These are phyloP conservation scores for Mucor mucedo DNA, from an alignment of 371 early-diverging fungal species.

Conservation along the genomic window DNA sequence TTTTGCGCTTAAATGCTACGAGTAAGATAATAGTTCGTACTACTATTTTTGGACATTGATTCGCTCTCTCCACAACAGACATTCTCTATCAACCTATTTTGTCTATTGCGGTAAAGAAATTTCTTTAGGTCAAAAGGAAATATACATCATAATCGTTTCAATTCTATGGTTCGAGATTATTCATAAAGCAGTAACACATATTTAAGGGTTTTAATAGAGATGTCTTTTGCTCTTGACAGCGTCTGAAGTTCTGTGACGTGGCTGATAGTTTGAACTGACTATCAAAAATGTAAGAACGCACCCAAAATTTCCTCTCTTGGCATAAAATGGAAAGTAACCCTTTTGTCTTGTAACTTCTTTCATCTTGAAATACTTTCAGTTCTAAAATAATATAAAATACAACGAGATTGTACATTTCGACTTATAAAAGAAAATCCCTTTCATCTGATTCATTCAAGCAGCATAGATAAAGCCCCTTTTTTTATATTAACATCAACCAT, in stretches of 20 bases:
- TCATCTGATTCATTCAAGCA: not conserved
- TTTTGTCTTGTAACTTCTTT: conserved; percentile 1
- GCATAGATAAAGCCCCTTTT: not conserved
- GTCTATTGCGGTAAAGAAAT: too few relatives aligned
- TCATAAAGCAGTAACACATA: too few relatives aligned
- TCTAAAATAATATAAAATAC: not conserved
- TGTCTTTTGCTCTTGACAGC: too few relatives aligned
- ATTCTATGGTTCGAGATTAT: too few relatives aligned
- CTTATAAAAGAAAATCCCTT: not conserved
- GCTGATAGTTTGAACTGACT: not conserved
- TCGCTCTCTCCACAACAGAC: too few relatives aligned
- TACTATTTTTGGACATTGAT: too few relatives aligned
- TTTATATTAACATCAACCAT: not conserved
- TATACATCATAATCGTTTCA: too few relatives aligned
- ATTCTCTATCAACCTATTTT: too few relatives aligned
- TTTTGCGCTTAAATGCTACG: too few relatives aligned
- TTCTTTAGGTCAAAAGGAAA: too few relatives aligned
- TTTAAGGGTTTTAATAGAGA: too few relatives aligned
- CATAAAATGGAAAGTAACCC: not conserved
- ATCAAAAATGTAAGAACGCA: not conserved
- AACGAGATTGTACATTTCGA: not conserved
- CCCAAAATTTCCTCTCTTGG: not conserved
- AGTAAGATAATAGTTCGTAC: too few relatives aligned
- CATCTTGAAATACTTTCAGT: not conserved
- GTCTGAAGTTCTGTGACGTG: not conserved